Evolutionary conservation across 352 stramenopile genomes (phyloP), one percentile per base, ranked within the genome.

Genomic region (Pythium pyrilobum): DNA sequence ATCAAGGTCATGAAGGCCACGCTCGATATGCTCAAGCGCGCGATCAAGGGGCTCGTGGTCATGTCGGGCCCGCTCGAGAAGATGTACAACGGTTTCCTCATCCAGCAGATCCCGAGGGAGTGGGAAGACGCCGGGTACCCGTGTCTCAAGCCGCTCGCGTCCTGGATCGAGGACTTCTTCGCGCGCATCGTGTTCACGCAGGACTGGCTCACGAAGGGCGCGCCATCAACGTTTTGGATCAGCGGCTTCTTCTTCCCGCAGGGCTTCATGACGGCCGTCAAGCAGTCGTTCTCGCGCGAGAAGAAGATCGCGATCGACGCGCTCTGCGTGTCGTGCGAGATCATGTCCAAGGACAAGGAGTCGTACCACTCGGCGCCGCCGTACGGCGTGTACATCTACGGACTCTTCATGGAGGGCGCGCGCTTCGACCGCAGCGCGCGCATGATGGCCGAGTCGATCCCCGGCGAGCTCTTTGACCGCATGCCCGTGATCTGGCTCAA

Each of bases 211-310:
- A 69, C 74, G 11, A 64, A 89, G 0, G 90, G 90, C 0, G 85
- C 91, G 15, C 85, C 89, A 4, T 34, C 77, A 8, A 71, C 81
- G 10, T 97, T 87, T 62, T 98, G 93, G 93, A 44, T 98, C n/a
- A 87, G 84, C 11, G 90, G 89, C 0, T 97, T 98, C 66, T 98
- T 98, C 72, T 98, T 98, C 64, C 93, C 92, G 4, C 93, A 98
- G 56, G 92, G 89, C 23, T 98, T 98, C 63, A 96, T 98, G 79
- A 98, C 92, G 0, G 92, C 81, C 11, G 89, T 97, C 5, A 96
- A 97, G 70, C 93, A 98, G 67, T 91, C 85, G 11, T 96, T 89
- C 61, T 92, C 89, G 2, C 77, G 93, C 15, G 78, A 96, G 31
- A 89, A 89, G 42, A 71, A 87, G 44, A 96, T 96, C 31, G 87